phyloP scores from a whole-genome alignment of 1,139 yeast species.

The Martiniozyma asiatica region DNA sequence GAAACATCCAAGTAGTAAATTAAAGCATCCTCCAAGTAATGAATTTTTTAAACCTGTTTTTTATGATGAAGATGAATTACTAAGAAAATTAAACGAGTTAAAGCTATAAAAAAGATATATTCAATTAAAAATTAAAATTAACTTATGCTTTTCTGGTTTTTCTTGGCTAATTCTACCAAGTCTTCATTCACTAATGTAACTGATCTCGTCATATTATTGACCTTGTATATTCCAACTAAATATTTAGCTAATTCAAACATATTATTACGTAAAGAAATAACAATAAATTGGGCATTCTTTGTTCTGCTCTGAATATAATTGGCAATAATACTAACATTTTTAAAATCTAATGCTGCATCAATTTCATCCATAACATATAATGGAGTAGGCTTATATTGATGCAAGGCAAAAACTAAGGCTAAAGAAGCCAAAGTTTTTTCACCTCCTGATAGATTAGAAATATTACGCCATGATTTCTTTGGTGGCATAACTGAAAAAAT shows the following conservation, averaged over 20 bases:
- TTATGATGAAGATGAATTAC: constrained; percentile 5
- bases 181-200: constrained; percentile 64
- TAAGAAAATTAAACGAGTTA: constrained; percentile 6
- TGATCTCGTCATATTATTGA: constrained; percentile 79
- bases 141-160: too few relatives aligned
- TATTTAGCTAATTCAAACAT: constrained; percentile 96
- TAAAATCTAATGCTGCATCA: constrained; percentile 95
- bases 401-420: constrained; percentile 93
- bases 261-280: constrained; percentile 86
- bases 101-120: background rate
- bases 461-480: constrained; percentile 93
- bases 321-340: constrained; percentile 95
- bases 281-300: constrained; percentile 92
- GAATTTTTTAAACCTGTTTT: constrained; percentile 10
- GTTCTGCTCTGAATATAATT: constrained; percentile 93
- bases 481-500: constrained; percentile 99
- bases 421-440: constrained; percentile 92
- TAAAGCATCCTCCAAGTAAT: constrained; percentile 8
- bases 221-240: constrained; percentile 91
- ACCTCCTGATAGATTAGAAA: constrained; percentile 92
- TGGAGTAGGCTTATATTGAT: constrained; percentile 94
- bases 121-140: background rate
- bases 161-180: too few relatives aligned
- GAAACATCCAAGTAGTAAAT: constrained; percentile 4
- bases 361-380: constrained; percentile 98